phyloP scores from a whole-genome alignment of 1,139 yeast genomes.

The Pichia terricola region DNA sequence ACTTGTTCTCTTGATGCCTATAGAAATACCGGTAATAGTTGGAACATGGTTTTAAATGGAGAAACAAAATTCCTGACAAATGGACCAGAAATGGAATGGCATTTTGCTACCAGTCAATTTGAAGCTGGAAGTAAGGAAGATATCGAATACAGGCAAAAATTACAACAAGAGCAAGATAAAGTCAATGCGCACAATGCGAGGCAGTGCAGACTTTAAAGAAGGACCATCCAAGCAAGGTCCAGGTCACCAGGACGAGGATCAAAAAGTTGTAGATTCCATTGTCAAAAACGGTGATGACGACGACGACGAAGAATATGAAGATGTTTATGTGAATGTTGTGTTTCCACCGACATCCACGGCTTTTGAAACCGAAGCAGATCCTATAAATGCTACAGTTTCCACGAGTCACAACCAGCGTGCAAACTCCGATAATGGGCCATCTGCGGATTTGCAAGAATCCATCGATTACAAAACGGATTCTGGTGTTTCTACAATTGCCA shows the following conservation, averaged over 20 bases:
- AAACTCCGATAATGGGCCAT: background rate
- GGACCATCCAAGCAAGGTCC: slow-evolving; percentile 2
- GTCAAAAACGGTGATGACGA: background rate
- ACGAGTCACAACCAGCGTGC: background rate
- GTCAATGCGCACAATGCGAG: slow-evolving; percentile 13
- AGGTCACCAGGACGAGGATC: slow-evolving; percentile 9
- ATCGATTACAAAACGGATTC: slow-evolving; percentile 11
- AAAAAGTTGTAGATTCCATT: slow-evolving; percentile 3
- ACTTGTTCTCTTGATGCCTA: slow-evolving; percentile 43
- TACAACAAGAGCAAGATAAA: slow-evolving; percentile 10
- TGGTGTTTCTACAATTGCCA: slow-evolving; percentile 23
- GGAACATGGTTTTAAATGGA: slow-evolving; percentile 43
- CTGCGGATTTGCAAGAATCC: slow-evolving; percentile 12
- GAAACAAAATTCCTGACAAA: slow-evolving; percentile 37
- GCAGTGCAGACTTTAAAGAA: slow-evolving; percentile 12
- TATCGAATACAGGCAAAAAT: slow-evolving; percentile 33
- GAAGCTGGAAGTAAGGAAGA: slow-evolving; percentile 59
- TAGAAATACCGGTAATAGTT: slow-evolving; percentile 14
- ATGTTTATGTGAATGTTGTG: slow-evolving; percentile 36
- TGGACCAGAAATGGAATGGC: slow-evolving; percentile 60
- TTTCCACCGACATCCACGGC: slow-evolving; percentile 25
- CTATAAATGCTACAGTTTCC: slow-evolving; percentile 2
- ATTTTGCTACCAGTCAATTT: slow-evolving; percentile 34
- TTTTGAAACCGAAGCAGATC: slow-evolving; percentile 6
- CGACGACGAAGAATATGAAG: slow-evolving; percentile 19